Evolutionary conservation across 139 green algal genomes (phyloP), one percentile per base, ranked within the genome.

Genomic region (Chlamydomonas eustigma): DNA sequence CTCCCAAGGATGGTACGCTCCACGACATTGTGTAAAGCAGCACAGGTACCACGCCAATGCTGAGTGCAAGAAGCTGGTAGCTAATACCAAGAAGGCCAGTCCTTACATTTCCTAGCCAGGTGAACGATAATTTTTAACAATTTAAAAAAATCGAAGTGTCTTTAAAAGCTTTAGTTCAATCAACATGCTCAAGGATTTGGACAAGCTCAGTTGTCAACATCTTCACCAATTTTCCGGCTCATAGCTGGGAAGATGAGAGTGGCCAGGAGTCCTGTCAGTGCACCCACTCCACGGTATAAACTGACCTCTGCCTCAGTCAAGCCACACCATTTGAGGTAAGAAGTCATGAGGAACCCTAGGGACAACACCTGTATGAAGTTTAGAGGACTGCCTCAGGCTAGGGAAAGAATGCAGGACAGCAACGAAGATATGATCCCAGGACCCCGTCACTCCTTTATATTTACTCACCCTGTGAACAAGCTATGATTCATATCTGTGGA

Each of bases 311-410:
- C 79, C 50, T 91, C 85, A 0, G 71, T 81, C 68, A 97, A 70
- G 33, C 90, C 89, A 38, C 63, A 77, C 78, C 78, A 90, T 2
- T 50, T 28, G 35, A 97, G 80, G 71, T 91, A 94, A n/a, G 84
- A 81, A 0, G 84, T 90, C 86, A 92, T 90, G 28, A 89, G 76
- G 69, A 85, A 85, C 1, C 83, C 83, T 39, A 90, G 71, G 6
- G 78, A 85, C 33, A 90, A 72, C 5, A 86, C 75, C 63, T 70
- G 63, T 70, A 12, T n/a, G n/a, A n/a, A n/a, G n/a, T n/a, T n/a
- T n/a, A n/a, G n/a, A n/a, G n/a, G n/a, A n/a, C n/a, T n/a, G n/a
- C n/a, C n/a, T n/a, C n/a, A n/a, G n/a, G n/a, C n/a, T n/a, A n/a
- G n/a, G n/a, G n/a, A n/a, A n/a, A n/a, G n/a, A n/a, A n/a, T n/a